Percentiles rank a stretch among this genome's conserved stretches.
Conservation (phyloP, 148 eudicot genomes). For the Linanthus parryae region DNA sequence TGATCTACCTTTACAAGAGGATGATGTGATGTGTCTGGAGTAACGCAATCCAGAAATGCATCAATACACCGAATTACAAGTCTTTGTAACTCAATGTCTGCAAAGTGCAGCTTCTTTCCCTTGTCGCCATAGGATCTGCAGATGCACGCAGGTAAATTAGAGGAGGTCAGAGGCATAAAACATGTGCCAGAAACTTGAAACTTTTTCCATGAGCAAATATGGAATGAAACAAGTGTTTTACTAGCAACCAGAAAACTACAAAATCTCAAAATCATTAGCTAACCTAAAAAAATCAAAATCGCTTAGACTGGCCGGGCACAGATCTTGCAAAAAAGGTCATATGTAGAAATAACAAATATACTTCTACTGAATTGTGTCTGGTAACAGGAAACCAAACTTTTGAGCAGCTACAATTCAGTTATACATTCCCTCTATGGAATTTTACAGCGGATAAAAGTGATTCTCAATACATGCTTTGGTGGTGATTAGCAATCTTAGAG, state of each 20-base stretch:
- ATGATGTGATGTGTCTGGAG: constrained; percentile 43
- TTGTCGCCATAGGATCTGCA: constrained; percentile 34
- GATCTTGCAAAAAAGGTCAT: no score
- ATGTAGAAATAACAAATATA: no score
- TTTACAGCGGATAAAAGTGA: no score
- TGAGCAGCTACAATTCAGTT: no score
- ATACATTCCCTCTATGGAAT: no score
- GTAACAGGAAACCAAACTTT: no score
- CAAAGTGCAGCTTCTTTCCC: constrained; percentile 48
- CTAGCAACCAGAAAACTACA: background rate
- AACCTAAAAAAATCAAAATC: no score
- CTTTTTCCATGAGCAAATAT: background rate
- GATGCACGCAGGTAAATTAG: constrained; percentile 2
- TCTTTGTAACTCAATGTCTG: constrained; percentile 68
- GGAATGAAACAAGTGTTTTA: background rate
- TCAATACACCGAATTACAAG: constrained; percentile 66
- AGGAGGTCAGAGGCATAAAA: background rate
- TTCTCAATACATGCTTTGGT: no score
- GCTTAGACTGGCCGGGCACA: no score
- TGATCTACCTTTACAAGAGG: constrained; percentile 66
- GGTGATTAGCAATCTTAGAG: no score
- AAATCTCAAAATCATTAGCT: no score
- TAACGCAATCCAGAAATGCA: constrained; percentile 65
- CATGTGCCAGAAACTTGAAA: background rate
- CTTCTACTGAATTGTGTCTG: no score